Evolutionary conservation across 305 asterid species (phyloP), one percentile per base, ranked within the genome.

Genomic region (Andrographis paniculata): DNA sequence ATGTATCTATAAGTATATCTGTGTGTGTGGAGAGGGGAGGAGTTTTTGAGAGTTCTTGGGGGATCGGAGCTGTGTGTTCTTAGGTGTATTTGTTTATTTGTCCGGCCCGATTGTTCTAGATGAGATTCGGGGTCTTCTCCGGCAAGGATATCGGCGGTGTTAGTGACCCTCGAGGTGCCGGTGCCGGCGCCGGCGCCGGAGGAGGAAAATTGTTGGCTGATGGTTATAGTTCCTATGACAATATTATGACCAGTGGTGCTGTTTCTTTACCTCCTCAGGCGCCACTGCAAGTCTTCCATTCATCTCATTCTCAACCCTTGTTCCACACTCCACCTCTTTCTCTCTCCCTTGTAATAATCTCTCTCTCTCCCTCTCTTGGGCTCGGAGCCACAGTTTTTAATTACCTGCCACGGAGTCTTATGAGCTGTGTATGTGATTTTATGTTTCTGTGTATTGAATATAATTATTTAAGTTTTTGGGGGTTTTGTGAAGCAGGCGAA

Each of bases 111-210:
- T n/a, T 35, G 40, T 31, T 47, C 58, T 57, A 56, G 47, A 84
- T 76, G 87, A 78, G 70, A 69, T 66, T 78, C 64, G 77, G 69
- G 60, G 82, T 76, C 18, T 75, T 71, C 27, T 40, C 23, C 57
- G 54, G 70, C 17, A 56, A 56, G 17, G 69, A 33, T 14, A 54
- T 62, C 20, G 46, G 71, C n/a, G 43, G 62, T 30, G 42, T 58
- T 28, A 59, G 73, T 28, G 62, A 64, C 46, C 45, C 58, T 52
- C 41, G 63, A 42, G n/a, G n/a, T n/a, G n/a, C n/a, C n/a, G n/a
- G n/a, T n/a, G n/a, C n/a, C n/a, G n/a, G n/a, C n/a, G n/a, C n/a
- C n/a, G n/a, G n/a, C n/a, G n/a, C n/a, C n/a, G 71, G 71, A 53
- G 63, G 57, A 23, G 71, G 63, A 16, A 61, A 68, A 59, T 63